A percentile compares a stretch with the other conserved stretches of the same genome.
Evolutionary conservation across 1,139 yeast species (phyloP).

Genomic region (Diutina neorugosa): DNA sequence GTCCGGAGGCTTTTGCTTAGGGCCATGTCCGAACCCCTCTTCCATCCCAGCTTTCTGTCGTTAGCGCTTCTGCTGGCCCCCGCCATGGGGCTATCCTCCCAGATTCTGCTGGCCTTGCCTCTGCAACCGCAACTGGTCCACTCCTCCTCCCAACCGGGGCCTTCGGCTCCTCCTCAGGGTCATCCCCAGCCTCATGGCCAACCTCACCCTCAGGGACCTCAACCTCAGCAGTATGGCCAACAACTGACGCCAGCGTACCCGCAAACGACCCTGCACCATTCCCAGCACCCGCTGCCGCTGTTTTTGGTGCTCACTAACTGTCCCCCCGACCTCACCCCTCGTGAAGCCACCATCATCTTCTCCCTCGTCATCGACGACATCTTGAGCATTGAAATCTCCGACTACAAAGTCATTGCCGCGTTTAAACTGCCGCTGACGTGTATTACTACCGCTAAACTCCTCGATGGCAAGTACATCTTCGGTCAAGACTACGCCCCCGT

Average conservation of each 20-base stretch:
- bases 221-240: background rate
- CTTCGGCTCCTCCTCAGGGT: background rate
- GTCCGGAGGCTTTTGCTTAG: background rate
- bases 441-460: constrained; percentile 53
- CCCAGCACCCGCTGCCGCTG: constrained; percentile 1
- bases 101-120: background rate
- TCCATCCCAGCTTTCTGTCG: constrained; percentile 1
- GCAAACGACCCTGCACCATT: background rate
- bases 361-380: constrained; percentile 70
- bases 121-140: background rate
- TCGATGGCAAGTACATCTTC: constrained; percentile 55
- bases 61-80: background rate
- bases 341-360: constrained; percentile 72
- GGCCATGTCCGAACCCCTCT: constrained; percentile 3
- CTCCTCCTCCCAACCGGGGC: background rate
- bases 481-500: constrained; percentile 47
- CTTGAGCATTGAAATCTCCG: constrained; percentile 42
- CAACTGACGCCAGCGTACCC: background rate
- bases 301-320: constrained; percentile 24
- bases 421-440: constrained; percentile 58
- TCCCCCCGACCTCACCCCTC: constrained; percentile 59
- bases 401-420: constrained; percentile 43
- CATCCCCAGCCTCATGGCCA: background rate
- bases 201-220: background rate
- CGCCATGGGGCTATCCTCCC: background rate